Conservation (phyloP, 768 basidiomycete genomes). For the Agaricus blazei region DNA sequence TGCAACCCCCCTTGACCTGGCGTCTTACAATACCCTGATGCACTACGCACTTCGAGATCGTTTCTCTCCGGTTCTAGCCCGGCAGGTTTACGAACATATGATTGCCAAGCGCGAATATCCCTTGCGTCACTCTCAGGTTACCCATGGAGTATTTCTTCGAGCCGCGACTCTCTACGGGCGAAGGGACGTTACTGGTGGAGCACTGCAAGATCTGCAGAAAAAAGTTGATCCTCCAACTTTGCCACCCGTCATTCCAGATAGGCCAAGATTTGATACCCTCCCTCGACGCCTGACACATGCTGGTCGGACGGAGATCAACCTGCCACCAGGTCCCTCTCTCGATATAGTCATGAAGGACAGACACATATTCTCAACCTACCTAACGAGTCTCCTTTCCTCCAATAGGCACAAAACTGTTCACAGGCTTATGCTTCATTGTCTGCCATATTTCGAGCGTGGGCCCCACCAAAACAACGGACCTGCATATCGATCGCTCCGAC, state of each 20-base stretch:
- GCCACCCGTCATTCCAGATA: not conserved
- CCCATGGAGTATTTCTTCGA: constrained; percentile 49
- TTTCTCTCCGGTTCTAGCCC: constrained; percentile 43
- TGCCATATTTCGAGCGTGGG: constrained; percentile 46
- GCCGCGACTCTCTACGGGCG: constrained; percentile 45
- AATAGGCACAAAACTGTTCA: constrained; percentile 42
- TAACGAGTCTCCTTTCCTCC: constrained; percentile 45
- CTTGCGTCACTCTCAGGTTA: constrained; percentile 16
- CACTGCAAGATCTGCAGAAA: constrained; percentile 27
- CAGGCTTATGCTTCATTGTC: constrained; percentile 42
- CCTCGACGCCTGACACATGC: constrained; percentile 10
- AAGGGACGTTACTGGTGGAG: constrained; percentile 33
- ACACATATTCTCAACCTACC: constrained; percentile 46
- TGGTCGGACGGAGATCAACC: not conserved
- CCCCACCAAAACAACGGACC: not conserved
- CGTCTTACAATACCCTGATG: constrained; percentile 54
- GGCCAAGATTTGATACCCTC: constrained; percentile 2
- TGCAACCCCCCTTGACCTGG: constrained; percentile 16
- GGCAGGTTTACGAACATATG: constrained; percentile 53
- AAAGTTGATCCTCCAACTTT: not conserved
- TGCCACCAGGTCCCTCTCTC: not conserved
- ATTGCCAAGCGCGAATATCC: constrained; percentile 30
- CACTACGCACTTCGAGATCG: constrained; percentile 63
- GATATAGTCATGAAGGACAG: constrained; percentile 27
- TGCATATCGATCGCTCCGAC: too few relatives aligned